Percentiles rank a stretch among this genome's conserved stretches.
Evolutionary conservation across 208 protist species (phyloP).

Genomic region (Porcisia hertigi): DNA sequence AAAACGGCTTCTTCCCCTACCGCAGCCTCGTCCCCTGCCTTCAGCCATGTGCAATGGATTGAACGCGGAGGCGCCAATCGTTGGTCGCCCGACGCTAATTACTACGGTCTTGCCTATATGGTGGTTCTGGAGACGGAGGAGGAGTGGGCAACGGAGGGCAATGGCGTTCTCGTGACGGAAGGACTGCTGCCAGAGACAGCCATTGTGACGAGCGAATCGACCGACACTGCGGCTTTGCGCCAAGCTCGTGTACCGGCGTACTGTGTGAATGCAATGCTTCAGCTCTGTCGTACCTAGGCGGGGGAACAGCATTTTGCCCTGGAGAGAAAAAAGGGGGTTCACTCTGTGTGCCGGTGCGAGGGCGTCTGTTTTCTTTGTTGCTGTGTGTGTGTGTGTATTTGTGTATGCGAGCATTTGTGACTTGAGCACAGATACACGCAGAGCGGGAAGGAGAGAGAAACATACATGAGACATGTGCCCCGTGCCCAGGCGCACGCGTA

Average conservation of each 20-base stretch:
- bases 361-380: not conserved
- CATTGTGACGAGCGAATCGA: slow-evolving; percentile 4
- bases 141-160: slow-evolving; percentile 13
- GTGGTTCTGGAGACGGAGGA: slow-evolving; percentile 48
- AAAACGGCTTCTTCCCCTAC: slow-evolving; percentile 13
- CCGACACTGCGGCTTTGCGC: slow-evolving; percentile 4
- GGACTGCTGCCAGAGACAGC: slow-evolving; percentile 17
- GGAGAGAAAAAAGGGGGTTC: not conserved
- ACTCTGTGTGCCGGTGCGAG: not conserved
- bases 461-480: not conserved
- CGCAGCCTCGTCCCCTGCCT: slow-evolving; percentile 32
- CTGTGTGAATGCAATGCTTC: slow-evolving; percentile 41
- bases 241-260: slow-evolving; percentile 24
- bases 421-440: not conserved
- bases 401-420: not conserved
- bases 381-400: not conserved
- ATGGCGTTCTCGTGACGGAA: slow-evolving; percentile 11
- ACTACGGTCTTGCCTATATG: slow-evolving; percentile 76
- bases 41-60: slow-evolving; percentile 33
- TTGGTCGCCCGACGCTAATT: slow-evolving; percentile 52
- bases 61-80: slow-evolving; percentile 40
- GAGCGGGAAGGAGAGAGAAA: not conserved
- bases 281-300: slow-evolving; percentile 36
- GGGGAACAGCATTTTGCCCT: not conserved
- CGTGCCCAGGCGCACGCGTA: not conserved